Evolutionary conservation across 163 green algal species (phyloP).

Genomic region (Scenedesmus sp.): DNA sequence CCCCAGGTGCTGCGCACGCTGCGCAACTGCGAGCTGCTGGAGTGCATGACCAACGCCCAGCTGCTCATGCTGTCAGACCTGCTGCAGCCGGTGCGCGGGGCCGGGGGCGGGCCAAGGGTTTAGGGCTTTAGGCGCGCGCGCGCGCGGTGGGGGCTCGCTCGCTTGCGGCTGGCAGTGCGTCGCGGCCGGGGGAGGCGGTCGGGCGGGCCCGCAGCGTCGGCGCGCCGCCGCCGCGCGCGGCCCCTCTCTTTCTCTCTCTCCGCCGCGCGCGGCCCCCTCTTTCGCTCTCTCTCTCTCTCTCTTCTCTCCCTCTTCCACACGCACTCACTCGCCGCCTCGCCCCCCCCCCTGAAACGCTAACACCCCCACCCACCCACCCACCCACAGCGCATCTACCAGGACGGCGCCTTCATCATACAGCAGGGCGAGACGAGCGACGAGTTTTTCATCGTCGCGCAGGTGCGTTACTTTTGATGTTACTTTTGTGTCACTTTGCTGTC

Average conservation of each 20-base stretch:
- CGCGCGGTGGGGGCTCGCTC: too few relatives aligned
- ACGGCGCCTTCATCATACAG: conserved; percentile 61
- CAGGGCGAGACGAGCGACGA: conserved; percentile 62
- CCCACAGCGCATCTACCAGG: conserved; percentile 46
- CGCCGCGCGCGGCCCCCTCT: too few relatives aligned
- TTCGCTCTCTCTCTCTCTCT: too few relatives aligned
- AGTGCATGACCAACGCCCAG: conserved; percentile 59
- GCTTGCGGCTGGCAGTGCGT: too few relatives aligned
- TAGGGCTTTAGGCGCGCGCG: too few relatives aligned
- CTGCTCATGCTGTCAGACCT: conserved; percentile 62
- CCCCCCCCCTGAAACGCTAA: background rate
- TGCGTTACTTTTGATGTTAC: conserved; percentile 30
- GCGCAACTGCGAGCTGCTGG: conserved; percentile 65
- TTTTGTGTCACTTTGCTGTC: background rate
- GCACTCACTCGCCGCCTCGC: too few relatives aligned
- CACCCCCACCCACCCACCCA: background rate
- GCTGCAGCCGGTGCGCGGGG: conserved; percentile 47
- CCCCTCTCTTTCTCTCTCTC: too few relatives aligned
- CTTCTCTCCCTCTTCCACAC: too few relatives aligned
- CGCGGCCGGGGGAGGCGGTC: too few relatives aligned
- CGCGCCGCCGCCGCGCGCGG: too few relatives aligned
- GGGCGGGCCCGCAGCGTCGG: too few relatives aligned
- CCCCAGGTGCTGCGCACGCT: conserved; percentile 57
- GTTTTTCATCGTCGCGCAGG: conserved; percentile 68
- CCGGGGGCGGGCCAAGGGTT: too few relatives aligned